Base-by-base conservation (phyloP, 495 filamentous ascomycete species). In the Rostrohypoxylon terebratum region DNA sequence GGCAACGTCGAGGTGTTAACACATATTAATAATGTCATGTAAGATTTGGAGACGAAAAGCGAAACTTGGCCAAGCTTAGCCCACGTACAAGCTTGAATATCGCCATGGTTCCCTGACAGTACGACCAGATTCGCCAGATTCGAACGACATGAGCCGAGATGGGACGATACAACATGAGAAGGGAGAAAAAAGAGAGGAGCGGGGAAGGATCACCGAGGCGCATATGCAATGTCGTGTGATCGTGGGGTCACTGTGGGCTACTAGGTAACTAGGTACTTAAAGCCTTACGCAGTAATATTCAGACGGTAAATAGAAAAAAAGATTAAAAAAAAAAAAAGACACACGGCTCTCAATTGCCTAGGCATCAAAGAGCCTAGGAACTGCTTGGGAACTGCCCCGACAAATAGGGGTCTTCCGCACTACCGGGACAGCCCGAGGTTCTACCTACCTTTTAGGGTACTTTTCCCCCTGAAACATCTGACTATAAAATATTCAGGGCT, bases 221-320 rank as follows among this genome's bases (percentile, higher is more conserved):
- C 71, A 74, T 74, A 74, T 74, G 71, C 71, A 70, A 73, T 74
- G 71, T 74, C 66, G 71, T 70, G 71, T 74, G 71, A 74, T 74
- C 71, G 71, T 74, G 71, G 71, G 71, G 71, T 74, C 62, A 74
- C 44, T 63, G 9, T 20, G 16, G 14, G 53, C n/a, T 61, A 33
- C 28, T 28, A n/a, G n/a, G n/a, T n/a, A n/a, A n/a, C n/a, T n/a
- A n/a, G n/a, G n/a, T n/a, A n/a, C n/a, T n/a, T n/a, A n/a, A n/a
- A n/a, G n/a, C n/a, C n/a, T 4, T 28, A 28, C 28, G 28, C 28
- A 28, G 2, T 28, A 25, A 20, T n/a, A n/a, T n/a, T 68, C 60
- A 59, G 23, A 20, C 60, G 55, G 65, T 69, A 69, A 34, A 59
- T 59, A 36, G n/a, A n/a, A n/a, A n/a, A n/a, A n/a, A n/a, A n/a